Percentiles rank a stretch among this genome's conserved stretches.
Conservation (phyloP, 2,329 filamentous ascomycete species). For the Aspergillus persii region DNA sequence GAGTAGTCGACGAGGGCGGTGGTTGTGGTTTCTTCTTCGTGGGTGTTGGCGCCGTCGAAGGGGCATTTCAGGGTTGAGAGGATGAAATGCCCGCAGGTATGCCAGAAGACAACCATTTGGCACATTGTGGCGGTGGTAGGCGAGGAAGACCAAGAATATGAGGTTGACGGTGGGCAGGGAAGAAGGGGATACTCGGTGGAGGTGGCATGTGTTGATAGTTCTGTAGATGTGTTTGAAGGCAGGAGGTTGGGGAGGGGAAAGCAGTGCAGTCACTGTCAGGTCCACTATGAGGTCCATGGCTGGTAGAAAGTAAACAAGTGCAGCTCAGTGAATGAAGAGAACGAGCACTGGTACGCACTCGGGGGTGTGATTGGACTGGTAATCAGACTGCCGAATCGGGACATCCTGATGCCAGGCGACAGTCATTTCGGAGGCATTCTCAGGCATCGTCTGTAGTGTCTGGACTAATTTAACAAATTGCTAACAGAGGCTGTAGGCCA, state of each 20-base stretch:
- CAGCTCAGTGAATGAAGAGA: too few species aligned
- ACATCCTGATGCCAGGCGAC: not conserved
- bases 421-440: too few species aligned
- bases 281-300: too few species aligned
- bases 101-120: constrained; percentile 8
- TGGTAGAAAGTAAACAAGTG: too few species aligned
- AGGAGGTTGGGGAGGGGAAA: not conserved
- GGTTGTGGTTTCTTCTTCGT: not conserved
- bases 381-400: not conserved
- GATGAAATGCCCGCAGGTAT: constrained; percentile 7
- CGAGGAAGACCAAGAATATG: too few species aligned
- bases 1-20: not conserved
- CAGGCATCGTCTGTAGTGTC: too few species aligned
- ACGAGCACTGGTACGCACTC: not conserved
- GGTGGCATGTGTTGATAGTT: not conserved
- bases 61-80: not conserved
- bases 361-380: not conserved
- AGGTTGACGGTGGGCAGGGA: not conserved
- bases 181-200: not conserved
- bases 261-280: not conserved
- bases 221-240: not conserved
- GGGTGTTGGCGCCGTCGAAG: not conserved
- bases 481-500: too few species aligned
- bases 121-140: not conserved
- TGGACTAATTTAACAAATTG: too few species aligned